Evolutionary conservation across 208 protist species (phyloP).

Genomic region (Leishmania aethiopica): DNA sequence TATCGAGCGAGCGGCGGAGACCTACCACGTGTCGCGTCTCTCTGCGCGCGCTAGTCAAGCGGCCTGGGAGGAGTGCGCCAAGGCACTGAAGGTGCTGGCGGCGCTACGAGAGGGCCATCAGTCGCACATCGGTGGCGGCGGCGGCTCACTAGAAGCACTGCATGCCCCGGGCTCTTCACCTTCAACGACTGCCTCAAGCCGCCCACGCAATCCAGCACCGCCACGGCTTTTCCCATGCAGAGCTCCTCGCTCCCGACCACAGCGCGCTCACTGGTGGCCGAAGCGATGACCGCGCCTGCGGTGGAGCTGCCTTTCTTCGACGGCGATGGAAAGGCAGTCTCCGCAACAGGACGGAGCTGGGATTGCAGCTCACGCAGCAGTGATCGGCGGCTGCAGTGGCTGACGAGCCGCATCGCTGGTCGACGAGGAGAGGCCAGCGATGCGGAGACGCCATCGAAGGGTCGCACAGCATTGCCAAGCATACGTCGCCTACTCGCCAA

Average conservation of each 20-base stretch:
- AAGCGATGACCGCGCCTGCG: background rate
- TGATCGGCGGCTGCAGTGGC: slow-evolving; percentile 27
- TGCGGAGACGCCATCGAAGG: background rate
- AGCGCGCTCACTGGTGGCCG: background rate
- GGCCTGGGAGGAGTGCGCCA: slow-evolving; percentile 30
- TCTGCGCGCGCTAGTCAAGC: slow-evolving; percentile 18
- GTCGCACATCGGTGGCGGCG: background rate
- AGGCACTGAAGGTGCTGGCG: slow-evolving; percentile 31
- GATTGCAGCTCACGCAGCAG: slow-evolving; percentile 12
- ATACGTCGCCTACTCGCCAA: slow-evolving; percentile 31
- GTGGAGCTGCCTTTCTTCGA: slow-evolving; percentile 30
- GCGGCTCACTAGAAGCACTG: background rate
- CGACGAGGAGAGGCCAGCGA: background rate
- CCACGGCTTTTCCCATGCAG: background rate
- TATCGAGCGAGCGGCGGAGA: slow-evolving; percentile 85
- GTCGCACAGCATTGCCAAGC: slow-evolving; percentile 15
- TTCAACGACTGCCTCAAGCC: background rate
- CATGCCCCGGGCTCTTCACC: background rate
- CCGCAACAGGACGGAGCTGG: slow-evolving; percentile 5
- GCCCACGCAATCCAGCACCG: background rate
- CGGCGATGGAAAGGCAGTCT: slow-evolving; percentile 18
- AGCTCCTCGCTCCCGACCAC: background rate
- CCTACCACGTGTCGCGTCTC: slow-evolving; percentile 65
- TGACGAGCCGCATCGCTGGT: slow-evolving; percentile 16
- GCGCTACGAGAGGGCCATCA: slow-evolving; percentile 20